phyloP scores from a whole-genome alignment of 495 filamentous ascomycete genomes.

The Acidomyces sp. region DNA sequence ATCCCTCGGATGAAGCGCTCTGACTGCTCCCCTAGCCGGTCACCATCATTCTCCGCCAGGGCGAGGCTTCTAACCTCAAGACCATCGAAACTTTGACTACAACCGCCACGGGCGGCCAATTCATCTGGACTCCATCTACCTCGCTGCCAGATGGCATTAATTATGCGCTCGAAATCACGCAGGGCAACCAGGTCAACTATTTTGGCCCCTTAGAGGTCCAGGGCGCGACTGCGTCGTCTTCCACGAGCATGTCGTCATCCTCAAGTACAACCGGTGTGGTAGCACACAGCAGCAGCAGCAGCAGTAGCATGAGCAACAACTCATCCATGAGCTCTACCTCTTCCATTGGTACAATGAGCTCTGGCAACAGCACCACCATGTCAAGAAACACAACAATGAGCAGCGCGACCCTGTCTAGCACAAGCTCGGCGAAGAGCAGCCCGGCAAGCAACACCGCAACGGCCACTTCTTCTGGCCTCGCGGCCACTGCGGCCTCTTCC shows the following conservation, averaged over 20 bases:
- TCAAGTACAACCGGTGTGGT: slow-evolving; percentile 9
- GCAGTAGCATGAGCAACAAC: neutral
- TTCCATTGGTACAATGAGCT: neutral
- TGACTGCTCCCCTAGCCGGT: slow-evolving; percentile 17
- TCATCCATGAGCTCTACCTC: too few species aligned
- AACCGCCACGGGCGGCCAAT: slow-evolving; percentile 17
- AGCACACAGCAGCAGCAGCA: slow-evolving; percentile 4
- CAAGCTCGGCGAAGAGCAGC: slow-evolving; percentile 5
- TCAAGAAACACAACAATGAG: slow-evolving; percentile 21
- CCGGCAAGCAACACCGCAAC: slow-evolving; percentile 2
- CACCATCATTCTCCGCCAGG: slow-evolving; percentile 26
- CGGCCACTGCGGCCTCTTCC: slow-evolving; percentile 3
- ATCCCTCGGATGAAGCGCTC: neutral
- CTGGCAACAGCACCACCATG: slow-evolving; percentile 15
- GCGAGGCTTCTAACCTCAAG: slow-evolving; percentile 18
- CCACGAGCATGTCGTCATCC: neutral
- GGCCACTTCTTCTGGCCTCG: slow-evolving; percentile 3
- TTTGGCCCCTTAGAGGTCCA: slow-evolving; percentile 24
- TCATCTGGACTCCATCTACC: slow-evolving; percentile 21
- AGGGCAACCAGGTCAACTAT: slow-evolving; percentile 28
- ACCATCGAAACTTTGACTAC: slow-evolving; percentile 20
- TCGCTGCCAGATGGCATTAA: slow-evolving; percentile 21
- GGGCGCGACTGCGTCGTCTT: slow-evolving; percentile 18
- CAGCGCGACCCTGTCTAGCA: slow-evolving; percentile 10
- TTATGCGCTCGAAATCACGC: slow-evolving; percentile 27